Conservation (phyloP, 106 monocot species). For the Acorus gramineus region DNA sequence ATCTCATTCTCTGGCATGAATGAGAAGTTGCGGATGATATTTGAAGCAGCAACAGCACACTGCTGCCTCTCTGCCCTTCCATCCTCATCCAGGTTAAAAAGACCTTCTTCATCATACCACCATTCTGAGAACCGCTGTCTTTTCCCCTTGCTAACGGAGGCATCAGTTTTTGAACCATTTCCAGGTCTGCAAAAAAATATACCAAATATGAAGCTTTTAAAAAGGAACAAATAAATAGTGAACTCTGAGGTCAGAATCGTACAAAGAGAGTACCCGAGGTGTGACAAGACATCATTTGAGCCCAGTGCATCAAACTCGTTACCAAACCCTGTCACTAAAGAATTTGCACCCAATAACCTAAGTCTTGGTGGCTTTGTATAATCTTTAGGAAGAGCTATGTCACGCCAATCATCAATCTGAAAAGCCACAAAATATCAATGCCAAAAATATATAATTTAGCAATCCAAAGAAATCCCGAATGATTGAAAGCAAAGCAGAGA, state of each 20-base stretch:
- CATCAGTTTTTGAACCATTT: conserved; percentile 21
- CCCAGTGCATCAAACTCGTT: conserved; percentile 27
- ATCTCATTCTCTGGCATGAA: conserved; percentile 99
- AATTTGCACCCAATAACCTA: conserved; percentile 52
- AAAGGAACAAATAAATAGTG: background rate
- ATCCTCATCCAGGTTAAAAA: conserved; percentile 90
- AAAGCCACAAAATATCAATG: background rate
- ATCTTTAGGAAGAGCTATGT: conserved; percentile 69
- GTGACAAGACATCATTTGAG: conserved; percentile 13
- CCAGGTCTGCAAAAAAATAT: conserved; percentile 17
- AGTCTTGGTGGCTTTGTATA: conserved; percentile 49
- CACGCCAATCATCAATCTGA: conserved; percentile 96
- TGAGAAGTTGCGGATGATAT: conserved; percentile 93
- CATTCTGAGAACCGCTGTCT: conserved; percentile 38
- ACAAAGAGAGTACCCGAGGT: conserved; percentile 31
- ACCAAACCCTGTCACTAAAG: conserved; percentile 76
- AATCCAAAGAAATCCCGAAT: background rate
- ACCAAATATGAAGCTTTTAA: background rate
- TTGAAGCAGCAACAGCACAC: conserved; percentile 91
- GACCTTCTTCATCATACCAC: conserved; percentile 91
- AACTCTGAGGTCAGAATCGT: background rate
- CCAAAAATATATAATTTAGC: conserved; percentile 7
- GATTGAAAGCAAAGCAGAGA: background rate
- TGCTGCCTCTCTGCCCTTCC: conserved; percentile 79
- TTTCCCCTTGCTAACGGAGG: conserved; percentile 18